Evolutionary conservation across 805 yeast genomes (phyloP), one percentile per base, ranked within the genome.

Genomic region (Tetrapisispora nanseiensis): DNA sequence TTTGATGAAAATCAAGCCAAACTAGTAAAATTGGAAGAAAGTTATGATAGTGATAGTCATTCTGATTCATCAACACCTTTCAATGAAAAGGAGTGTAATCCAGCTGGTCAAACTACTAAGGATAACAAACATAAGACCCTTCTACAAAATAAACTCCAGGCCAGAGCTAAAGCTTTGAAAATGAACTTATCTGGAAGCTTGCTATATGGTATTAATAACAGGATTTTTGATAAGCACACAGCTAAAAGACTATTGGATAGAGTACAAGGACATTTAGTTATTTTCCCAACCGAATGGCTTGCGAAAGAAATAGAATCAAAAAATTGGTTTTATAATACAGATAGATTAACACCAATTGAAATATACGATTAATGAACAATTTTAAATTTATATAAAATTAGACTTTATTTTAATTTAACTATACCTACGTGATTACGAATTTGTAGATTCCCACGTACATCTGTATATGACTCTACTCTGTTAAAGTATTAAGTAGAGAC

Each of bases 281-380:
- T 82, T n/a, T 90, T 89, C 68, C 97, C 98, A 0, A 72, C 84
- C 0, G 86, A 86, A 46, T 92, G 98, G 98, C 70, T 92, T 33
- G 68, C 75, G 52, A 74, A 79, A 45, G 98, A 92, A 62, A 75
- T 87, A 24, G 95, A 89, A 44, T 76, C 85, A 6, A 90, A 86
- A 10, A 92, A 94, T 57, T 90, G 97, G 97, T 89, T 87, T 60
- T 89, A 86, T 68, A 86, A 82, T 53, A 80, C 94, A 39, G 98
- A 92, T 57, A 78, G 95, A 55, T 68, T 92, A 22, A 96, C 97
- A 5, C 98, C 98, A 1, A 78, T 92, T 43, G 97, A 92, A 57
- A 90, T 92, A 41, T 92, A 84, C 60, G 26, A 40, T 27, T 30
- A 27, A 8, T n/a, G n/a, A n/a, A n/a, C n/a, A n/a, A n/a, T n/a